Evolutionary conservation across 2,329 filamentous ascomycete species (phyloP), one percentile per base, ranked within the genome.

Genomic region (Clarireedia hainanense): DNA sequence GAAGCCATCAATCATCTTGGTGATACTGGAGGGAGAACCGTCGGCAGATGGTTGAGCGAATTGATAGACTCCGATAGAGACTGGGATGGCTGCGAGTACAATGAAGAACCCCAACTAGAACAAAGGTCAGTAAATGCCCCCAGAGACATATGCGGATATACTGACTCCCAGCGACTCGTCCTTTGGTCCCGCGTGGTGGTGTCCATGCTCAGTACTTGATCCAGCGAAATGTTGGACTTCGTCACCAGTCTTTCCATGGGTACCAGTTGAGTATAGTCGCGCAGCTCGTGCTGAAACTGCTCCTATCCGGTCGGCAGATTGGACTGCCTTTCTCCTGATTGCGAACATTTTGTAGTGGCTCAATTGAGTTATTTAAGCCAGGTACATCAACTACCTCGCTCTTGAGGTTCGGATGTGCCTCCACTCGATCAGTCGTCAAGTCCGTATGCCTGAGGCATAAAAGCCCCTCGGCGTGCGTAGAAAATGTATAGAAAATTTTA

Each of bases 1-100:
- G 69, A 79, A 85, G 62, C 76, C 76, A 61, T 77, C 71, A 65
- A 86, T 81, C 65, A 81, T 27, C 27, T 58, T 65, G 69, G 76
- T 75, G 57, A 80, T 66, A 59, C 70, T 70, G 4, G 73, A 68
- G 50, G 70, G 65, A 50, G 71, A 69, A 43, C 70, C 70, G 64
- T 74, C 69, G 30, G 60, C 58, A 27, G 60, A 58, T 10, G 64
- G 61, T 52, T 71, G 69, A 47, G 76, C 74, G 55, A 75, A 61
- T 43, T 70, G 67, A 66, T 78, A 80, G 30, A 79, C 55, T 51
- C 70, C 73, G 56, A 73, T 64, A 47, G 69, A 70, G 37, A 71
- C 57, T 9, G 79, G 78, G 50, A 81, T 69, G 10, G 69, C 62
- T 45, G 70, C 72, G 42, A 80, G 63, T 45, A 70, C 65, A 48